A percentile compares a stretch with the other conserved stretches of the same genome.
Conservation (phyloP, 192 early-diverging fungal genomes). For the Haplosporangium gracile region DNA sequence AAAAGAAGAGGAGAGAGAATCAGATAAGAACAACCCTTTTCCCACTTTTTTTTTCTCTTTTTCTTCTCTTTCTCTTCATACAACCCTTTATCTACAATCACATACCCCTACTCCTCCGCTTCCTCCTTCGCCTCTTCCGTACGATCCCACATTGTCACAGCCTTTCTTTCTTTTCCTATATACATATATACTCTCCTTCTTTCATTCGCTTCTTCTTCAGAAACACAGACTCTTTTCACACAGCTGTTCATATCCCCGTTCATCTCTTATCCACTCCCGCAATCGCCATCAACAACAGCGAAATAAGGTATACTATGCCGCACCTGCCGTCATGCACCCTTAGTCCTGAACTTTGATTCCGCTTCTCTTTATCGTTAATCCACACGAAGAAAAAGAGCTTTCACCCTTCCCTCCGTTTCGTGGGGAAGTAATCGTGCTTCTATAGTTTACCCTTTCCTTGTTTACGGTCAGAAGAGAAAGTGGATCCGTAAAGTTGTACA, state of each 20-base stretch:
- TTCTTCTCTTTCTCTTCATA: background rate
- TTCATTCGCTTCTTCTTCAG: background rate
- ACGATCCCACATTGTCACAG: background rate
- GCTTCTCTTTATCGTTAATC: background rate
- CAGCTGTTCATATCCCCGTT: background rate
- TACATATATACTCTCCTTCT: background rate
- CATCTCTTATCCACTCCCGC: background rate
- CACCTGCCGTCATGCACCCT: background rate
- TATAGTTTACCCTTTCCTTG: too few species aligned
- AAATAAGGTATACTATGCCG: constrained; percentile 1
- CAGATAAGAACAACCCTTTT: background rate
- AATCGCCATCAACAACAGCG: background rate
- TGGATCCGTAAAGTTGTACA: too few species aligned
- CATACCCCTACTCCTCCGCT: background rate
- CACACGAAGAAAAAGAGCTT: background rate
- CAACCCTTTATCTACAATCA: background rate
- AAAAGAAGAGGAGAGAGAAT: background rate
- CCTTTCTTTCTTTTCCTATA: background rate
- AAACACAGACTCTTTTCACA: background rate
- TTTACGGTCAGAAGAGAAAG: too few species aligned
- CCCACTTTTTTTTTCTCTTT: background rate
- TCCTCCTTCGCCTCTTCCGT: background rate
- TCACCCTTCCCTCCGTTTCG: too few species aligned
- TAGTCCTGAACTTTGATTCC: background rate
- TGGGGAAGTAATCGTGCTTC: too few species aligned